Base-by-base conservation (phyloP, 164 flowering plant species). In the Dillenia suffruticosa region DNA sequence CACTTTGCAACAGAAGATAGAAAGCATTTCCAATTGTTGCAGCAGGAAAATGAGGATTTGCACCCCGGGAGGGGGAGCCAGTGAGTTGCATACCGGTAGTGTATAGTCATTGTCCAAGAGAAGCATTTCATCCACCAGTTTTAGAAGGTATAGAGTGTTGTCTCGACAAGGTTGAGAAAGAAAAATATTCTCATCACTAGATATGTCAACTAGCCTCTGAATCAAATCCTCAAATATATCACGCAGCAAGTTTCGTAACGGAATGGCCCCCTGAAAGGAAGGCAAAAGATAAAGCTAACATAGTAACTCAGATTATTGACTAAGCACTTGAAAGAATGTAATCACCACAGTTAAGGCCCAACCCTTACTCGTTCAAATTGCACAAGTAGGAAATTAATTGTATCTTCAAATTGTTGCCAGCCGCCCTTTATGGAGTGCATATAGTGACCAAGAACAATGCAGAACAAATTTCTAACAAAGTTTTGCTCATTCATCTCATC, bases 351-450 rank as follows among this genome's bases (percentile, higher is more conserved):
- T 6, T 44, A 24, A 58, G 59, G 54, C 53, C 11, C 59, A 15
- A 51, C 14, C 66, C 80, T 55, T 84, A 94, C 99, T 63, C 82
- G 81, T 68, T 86, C 82, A 66, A 59, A 69, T 53, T 82, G 83
- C 75, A 75, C 46, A 5, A 82, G 84, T 48, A 95, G 67, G 72
- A 88, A 87, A 78, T 85, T 87, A 68, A 81, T 73, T 32, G 97
- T 95, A 66, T 95, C 98, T 72, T 95, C 99, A 59, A 95, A 70
- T 47, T 87, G 88, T 75, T 88, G 98, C 99, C 99, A 95, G 55
- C 99, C 99, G 67, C 99, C 97, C 81, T 90, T 95, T 14, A 90
- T 84, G 49, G 79, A 88, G 58, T 56, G 73, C 52, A 84, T 68
- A 70, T 77, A 88, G 77, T 95, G 82, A 62, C 81, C 76, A 61